A percentile compares a stretch with the other conserved stretches of the same genome.
These are phyloP conservation scores for Periglandula ipomoeae DNA, from an alignment of 2,329 filamentous ascomycete species.

Conservation along the genomic window DNA sequence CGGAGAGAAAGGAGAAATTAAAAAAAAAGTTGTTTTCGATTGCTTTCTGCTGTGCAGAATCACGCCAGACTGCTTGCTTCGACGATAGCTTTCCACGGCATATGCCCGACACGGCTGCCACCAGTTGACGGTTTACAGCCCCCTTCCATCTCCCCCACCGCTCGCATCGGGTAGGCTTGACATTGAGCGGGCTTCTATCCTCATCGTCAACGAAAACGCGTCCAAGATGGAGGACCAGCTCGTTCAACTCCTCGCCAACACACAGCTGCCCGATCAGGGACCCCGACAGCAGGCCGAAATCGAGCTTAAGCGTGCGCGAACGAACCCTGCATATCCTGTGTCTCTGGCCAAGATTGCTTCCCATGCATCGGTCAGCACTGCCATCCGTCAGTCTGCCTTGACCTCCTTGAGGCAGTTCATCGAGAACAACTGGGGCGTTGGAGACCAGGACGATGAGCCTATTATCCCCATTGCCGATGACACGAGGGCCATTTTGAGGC, in stretches of 20 bases:
- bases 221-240: conserved; percentile 80
- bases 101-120: background rate
- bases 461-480: conserved; percentile 61
- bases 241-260: conserved; percentile 77
- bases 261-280: conserved; percentile 66
- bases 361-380: conserved; percentile 61
- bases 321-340: conserved; percentile 63
- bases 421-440: conserved; percentile 71
- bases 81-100: background rate
- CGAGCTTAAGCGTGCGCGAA: conserved; percentile 64
- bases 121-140: background rate
- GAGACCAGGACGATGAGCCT: conserved; percentile 56
- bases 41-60: background rate
- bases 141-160: background rate
- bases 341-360: conserved; percentile 74
- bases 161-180: background rate
- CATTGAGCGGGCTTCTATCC: background rate
- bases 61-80: background rate
- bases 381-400: conserved; percentile 76
- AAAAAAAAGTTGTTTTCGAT: background rate
- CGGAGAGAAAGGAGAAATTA: background rate
- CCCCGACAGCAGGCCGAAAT: conserved; percentile 81
- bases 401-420: conserved; percentile 76
- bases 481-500: conserved; percentile 64
- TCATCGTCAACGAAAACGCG: conserved; percentile 4